phyloP scores from a whole-genome alignment of 352 stramenopile species.

The Globisporangium nunn region DNA sequence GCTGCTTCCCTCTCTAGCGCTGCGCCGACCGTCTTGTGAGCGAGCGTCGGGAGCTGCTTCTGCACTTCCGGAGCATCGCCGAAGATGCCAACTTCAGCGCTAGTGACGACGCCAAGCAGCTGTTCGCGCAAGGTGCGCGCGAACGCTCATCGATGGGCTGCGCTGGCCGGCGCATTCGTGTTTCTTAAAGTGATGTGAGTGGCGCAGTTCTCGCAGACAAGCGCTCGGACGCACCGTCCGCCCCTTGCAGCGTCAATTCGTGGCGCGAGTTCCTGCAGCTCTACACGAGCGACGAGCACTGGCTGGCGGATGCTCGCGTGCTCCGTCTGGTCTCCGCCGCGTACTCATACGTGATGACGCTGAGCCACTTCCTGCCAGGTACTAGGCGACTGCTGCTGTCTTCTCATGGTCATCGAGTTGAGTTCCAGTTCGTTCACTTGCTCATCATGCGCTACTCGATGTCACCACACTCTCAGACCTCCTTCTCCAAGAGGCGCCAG shows the following conservation, averaged over 20 bases:
- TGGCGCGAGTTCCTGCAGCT: conserved; percentile 45
- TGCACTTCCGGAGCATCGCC: conserved; percentile 32
- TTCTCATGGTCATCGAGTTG: background rate
- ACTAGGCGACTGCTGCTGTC: background rate
- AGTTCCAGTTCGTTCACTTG: background rate
- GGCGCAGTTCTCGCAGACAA: conserved; percentile 5
- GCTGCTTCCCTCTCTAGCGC: conserved; percentile 11
- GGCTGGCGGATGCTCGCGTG: conserved; percentile 23
- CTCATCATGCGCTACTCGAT: too few species aligned
- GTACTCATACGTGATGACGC: conserved; percentile 67
- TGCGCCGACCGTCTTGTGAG: conserved; percentile 24
- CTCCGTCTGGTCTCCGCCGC: conserved; percentile 52
- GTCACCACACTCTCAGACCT: background rate
- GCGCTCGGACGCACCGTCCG: background rate
- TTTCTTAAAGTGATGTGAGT: background rate
- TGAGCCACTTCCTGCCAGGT: conserved; percentile 36
- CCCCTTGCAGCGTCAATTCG: conserved; percentile 6
- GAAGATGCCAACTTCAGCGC: conserved; percentile 35
- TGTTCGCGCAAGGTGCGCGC: conserved; percentile 39
- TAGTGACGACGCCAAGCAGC: conserved; percentile 22
- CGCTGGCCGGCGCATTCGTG: background rate
- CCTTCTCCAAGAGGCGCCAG: background rate
- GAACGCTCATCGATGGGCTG: background rate
- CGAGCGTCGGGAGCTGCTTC: conserved; percentile 19
- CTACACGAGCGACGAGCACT: conserved; percentile 24